A percentile compares a stretch with the other conserved stretches of the same genome.
Evolutionary conservation across 176 grass and related monocot genomes (phyloP).

Genomic region (Eremochloa ophiuroides): DNA sequence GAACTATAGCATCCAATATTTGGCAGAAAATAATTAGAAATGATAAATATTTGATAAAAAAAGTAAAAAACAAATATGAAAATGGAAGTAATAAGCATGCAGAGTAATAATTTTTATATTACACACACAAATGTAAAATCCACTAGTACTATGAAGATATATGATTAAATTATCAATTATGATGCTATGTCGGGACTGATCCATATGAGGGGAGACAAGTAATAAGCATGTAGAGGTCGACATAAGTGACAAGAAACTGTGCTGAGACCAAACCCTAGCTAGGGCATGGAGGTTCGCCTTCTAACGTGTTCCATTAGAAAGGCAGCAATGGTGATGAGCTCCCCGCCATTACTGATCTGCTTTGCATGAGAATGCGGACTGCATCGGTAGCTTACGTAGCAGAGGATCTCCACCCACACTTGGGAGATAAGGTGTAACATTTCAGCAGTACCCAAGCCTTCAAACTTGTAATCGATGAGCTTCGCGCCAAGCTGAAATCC

Average conservation of each 20-base stretch:
- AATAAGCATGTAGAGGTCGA: neutral
- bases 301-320: neutral
- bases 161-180: too few species aligned
- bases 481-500: neutral
- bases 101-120: too few species aligned
- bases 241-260: neutral
- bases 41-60: too few species aligned
- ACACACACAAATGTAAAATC: too few species aligned
- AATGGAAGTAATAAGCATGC: too few species aligned
- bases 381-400: neutral
- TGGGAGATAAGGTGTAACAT: neutral
- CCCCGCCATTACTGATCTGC: neutral
- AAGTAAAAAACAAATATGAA: too few species aligned
- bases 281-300: neutral
- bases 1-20: too few species aligned
- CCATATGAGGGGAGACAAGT: neutral
- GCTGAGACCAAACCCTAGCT: neutral
- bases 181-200: too few species aligned
- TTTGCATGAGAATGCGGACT: neutral
- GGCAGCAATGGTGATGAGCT: neutral
- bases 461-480: neutral
- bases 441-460: neutral
- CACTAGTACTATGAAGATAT: too few species aligned
- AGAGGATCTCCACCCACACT: slow-evolving; percentile 3
- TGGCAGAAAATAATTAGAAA: too few species aligned